Evolutionary conservation across 306 rosid species (phyloP).

Genomic region (Trifolium pratense): DNA sequence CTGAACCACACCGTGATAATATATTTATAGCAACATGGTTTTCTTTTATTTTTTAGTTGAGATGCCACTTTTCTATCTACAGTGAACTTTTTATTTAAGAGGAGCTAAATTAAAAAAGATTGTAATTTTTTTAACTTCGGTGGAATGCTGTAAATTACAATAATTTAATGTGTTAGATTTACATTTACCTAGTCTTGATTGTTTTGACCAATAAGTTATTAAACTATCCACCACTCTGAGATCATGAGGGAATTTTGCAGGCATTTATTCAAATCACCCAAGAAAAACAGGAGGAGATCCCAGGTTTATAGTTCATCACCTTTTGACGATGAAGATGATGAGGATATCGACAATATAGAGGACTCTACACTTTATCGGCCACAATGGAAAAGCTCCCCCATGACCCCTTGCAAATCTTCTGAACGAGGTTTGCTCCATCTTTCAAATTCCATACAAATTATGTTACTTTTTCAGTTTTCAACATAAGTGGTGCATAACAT

Average conservation of each 20-base stretch:
- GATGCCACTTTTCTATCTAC: not conserved
- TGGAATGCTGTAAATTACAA: constrained; percentile 23
- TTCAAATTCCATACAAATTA: constrained; percentile 28
- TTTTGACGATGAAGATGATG: constrained; percentile 58
- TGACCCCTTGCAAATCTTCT: constrained; percentile 55
- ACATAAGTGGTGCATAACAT: constrained; percentile 19
- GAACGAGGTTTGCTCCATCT: constrained; percentile 57
- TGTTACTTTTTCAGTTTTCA: constrained; percentile 20
- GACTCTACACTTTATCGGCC: constrained; percentile 45
- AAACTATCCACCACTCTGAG: constrained; percentile 19
- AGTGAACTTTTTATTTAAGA: not conserved
- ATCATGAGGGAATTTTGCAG: constrained; percentile 53
- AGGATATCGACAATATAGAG: constrained; percentile 41
- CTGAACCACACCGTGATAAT: constrained; percentile 2
- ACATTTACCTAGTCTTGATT: constrained; percentile 8
- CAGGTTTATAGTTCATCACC: constrained; percentile 56
- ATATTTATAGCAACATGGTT: not conserved
- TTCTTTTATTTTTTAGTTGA: not conserved
- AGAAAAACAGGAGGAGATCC: constrained; percentile 57
- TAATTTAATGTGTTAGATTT: constrained; percentile 21
- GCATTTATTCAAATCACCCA: constrained; percentile 61
- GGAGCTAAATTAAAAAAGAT: not conserved
- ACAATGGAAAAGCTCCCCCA: constrained; percentile 42
- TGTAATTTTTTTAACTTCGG: not conserved
- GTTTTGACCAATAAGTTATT: constrained; percentile 3